These are phyloP conservation scores for Stemphylium lycopersici DNA, from an alignment of 2,329 filamentous ascomycete species.

Conservation along the genomic window DNA sequence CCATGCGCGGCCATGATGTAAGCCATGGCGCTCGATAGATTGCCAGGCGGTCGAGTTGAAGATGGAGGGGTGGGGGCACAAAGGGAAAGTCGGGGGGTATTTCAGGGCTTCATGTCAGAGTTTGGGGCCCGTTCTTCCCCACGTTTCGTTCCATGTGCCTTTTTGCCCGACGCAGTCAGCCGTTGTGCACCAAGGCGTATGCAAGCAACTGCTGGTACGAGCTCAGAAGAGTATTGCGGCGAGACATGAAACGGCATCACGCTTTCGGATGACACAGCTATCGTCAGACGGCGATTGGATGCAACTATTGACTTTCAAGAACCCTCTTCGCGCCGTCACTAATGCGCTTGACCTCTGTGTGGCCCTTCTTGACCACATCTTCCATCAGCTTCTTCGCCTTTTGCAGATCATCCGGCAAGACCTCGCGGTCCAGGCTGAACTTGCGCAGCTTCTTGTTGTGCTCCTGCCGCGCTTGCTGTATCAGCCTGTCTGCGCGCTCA, in stretches of 20 bases:
- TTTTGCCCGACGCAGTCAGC: neutral
- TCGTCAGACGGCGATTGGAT: neutral
- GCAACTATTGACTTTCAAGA: slow-evolving; percentile 44
- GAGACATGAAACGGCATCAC: neutral
- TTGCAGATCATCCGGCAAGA: slow-evolving; percentile 57
- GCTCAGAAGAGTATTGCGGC: neutral
- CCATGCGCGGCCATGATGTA: slow-evolving; percentile 1
- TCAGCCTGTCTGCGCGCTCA: slow-evolving; percentile 50
- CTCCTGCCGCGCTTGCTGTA: slow-evolving; percentile 53
- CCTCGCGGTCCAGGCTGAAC: slow-evolving; percentile 51
- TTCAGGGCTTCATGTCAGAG: neutral
- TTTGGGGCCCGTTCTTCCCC: neutral
- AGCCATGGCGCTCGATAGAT: neutral
- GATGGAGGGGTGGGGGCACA: neutral
- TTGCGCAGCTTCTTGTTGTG: slow-evolving; percentile 58
- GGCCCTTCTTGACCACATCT: slow-evolving; percentile 57
- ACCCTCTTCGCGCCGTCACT: slow-evolving; percentile 57
- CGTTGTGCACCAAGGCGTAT: neutral
- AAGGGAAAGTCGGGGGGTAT: neutral
- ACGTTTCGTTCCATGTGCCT: neutral
- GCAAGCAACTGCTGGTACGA: neutral
- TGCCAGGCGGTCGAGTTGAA: neutral
- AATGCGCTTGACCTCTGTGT: slow-evolving; percentile 56
- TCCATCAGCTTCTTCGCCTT: slow-evolving; percentile 58
- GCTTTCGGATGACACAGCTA: neutral